Base-by-base conservation (phyloP, 2,329 filamentous ascomycete species). In the Cladophialophora bantiana region DNA sequence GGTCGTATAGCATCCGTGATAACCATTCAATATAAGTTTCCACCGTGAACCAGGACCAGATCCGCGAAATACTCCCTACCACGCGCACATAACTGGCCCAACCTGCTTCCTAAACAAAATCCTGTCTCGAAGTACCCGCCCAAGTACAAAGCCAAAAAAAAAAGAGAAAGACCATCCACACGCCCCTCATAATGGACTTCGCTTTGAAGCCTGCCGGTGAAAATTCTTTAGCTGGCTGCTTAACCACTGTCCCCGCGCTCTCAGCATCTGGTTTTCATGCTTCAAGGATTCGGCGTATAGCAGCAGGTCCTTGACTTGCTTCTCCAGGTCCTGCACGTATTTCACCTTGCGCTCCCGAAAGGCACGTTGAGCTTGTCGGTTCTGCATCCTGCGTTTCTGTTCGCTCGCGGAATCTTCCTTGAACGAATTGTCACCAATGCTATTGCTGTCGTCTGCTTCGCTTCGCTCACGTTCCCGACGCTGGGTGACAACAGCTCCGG, bases 231-330 rank as follows among this genome's bases (percentile, higher is more conserved):
- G 45, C 10, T 50, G 45, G 20, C 13, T 31, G 45, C 20, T 50
- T 18, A 50, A 31, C 45, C 45, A 50, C 45, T 26, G 45, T 10
- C 20, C 9, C 20, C 45, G 45, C 9, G 18, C 45, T 4, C 18
- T 31, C 45, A 50, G 15, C 45, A 50, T 50, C 20, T 50, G 45
- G 45, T 50, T 50, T 31, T 50, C 45, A 26, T 50, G 45, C 20
- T 50, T 50, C 45, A 50, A 12, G 7, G 45, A 13, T 18, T 50
- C 45, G 18, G 45, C 45, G 15, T 50, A 26, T 7, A 31, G 45
- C 7, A 50, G 7, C 7, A 50, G 45, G 10, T 50, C 45, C 18
- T 50, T 50, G 45, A 50, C 45, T 50, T 26, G 18, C 5, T 50
- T 50, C 20, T 50, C 45, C 20, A 50, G 45, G 45, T 26, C 45